Evolutionary conservation across 805 yeast species (phyloP), one percentile per base, ranked within the genome.

Genomic region (Torulaspora microellipsoides): DNA sequence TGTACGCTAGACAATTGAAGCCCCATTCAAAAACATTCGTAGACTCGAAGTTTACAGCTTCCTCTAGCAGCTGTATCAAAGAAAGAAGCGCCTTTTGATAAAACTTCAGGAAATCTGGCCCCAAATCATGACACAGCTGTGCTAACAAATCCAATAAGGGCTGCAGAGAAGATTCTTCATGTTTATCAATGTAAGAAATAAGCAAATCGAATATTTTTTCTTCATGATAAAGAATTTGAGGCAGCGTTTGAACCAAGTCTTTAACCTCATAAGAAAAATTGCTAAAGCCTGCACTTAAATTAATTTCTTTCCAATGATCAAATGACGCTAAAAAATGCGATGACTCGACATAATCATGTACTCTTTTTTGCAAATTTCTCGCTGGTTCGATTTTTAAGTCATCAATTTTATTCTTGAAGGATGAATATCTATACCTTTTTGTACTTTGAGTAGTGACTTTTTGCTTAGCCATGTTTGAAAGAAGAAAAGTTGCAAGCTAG

Each of bases 41-140:
- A 8, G 81, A 71, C 47, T 77, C 78, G 46, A 78, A 77, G 25
- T 58, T 54, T 8, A 66, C 47, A 7, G 85, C 72, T 40, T 68
- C 42, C 61, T 45, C 65, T 9, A 60, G 50, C 34, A 86, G 58
- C 0, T 67, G 60, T 4, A 74, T 75, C 33, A 90, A 70, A 17
- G 75, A 53, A 0, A 56, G 51, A 36, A 91, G 65, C 0, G 88
- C 66, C 20, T 65, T 60, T 1, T 67, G 67, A 57, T 87, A 89
- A 56, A 69, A 88, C 8, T 76, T 77, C 70, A 88, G 75, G 58
- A 90, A 93, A 53, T 91, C 98, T 2, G 91, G 83, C 8, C 96
- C 97, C 49, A 91, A 68, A 68, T 91, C 99, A 55, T 87, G 96
- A 32, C 89, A 81, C 54, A 93, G 83, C 57, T 89, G 95, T 0